Conservation (phyloP, 2,329 filamentous ascomycete species). For the Bipolaris oryzae region DNA sequence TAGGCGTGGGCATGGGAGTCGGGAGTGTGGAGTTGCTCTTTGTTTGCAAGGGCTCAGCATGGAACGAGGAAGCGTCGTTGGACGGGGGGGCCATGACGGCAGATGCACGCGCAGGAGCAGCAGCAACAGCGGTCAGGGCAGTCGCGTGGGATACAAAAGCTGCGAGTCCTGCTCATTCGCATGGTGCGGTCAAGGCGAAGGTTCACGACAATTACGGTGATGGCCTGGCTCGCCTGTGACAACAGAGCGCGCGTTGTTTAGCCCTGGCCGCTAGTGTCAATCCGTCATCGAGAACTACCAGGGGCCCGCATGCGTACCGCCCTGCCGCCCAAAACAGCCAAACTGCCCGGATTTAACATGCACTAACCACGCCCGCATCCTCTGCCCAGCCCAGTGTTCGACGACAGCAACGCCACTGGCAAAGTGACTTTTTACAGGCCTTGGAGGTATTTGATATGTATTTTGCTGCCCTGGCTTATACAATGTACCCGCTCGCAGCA, state of each 20-base stretch:
- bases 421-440: background rate
- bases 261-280: conserved; percentile 11
- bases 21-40: conserved; percentile 25
- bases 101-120: conserved; percentile 18
- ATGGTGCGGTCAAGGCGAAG: conserved; percentile 28
- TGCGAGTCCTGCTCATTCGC: conserved; percentile 26
- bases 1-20: conserved; percentile 20
- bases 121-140: conserved; percentile 2
- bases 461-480: background rate
- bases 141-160: conserved; percentile 24
- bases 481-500: background rate
- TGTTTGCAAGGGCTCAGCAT: conserved; percentile 34
- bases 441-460: background rate
- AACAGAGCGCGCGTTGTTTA: conserved; percentile 24
- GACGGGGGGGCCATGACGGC: conserved; percentile 31
- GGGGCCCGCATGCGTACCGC: conserved; percentile 2
- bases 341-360: background rate
- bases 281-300: conserved; percentile 10
- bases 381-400: too few species aligned
- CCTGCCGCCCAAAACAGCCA: conserved; percentile 6
- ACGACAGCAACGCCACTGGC: background rate
- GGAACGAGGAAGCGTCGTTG: conserved; percentile 27
- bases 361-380: background rate
- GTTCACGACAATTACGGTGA: conserved; percentile 12
- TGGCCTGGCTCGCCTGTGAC: conserved; percentile 21